Conservation (phyloP, 371 early-diverging fungal species). For the Zopfochytrium polystomum region DNA sequence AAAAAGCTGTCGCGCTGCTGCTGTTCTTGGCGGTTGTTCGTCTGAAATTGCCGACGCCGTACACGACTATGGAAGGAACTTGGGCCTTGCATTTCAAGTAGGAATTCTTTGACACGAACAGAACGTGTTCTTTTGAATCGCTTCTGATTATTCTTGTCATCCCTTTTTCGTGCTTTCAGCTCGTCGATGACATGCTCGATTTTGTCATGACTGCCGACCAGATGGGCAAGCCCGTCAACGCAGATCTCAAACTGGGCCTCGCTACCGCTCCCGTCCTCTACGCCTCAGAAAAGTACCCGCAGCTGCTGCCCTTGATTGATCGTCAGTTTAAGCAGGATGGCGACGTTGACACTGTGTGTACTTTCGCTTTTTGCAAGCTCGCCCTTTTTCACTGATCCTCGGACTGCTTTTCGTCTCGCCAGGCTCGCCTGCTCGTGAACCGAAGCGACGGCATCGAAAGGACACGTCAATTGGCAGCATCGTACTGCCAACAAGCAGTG, state of each 20-base stretch:
- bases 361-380: background rate
- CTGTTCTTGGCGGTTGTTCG: slow-evolving; percentile 78
- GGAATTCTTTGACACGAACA: no score
- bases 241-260: slow-evolving; percentile 80
- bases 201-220: slow-evolving; percentile 75
- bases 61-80: slow-evolving; percentile 79
- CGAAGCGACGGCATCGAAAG: slow-evolving; percentile 34
- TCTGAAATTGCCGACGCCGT: slow-evolving; percentile 69
- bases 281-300: slow-evolving; percentile 85
- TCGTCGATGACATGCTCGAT: slow-evolving; percentile 91
- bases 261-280: slow-evolving; percentile 93
- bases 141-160: no score
- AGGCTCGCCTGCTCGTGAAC: slow-evolving; percentile 45
- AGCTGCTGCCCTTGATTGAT: slow-evolving; percentile 77
- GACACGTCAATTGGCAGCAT: slow-evolving; percentile 41
- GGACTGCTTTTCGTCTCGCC: background rate
- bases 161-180: slow-evolving; percentile 48
- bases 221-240: slow-evolving; percentile 87
- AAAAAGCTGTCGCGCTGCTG: slow-evolving; percentile 84
- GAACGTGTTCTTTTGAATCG: background rate
- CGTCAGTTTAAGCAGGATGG: slow-evolving; percentile 66
- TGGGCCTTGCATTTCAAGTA: slow-evolving; percentile 94
- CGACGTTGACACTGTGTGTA: slow-evolving; percentile 42
- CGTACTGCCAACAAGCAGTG: slow-evolving; percentile 41
- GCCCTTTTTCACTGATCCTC: background rate